Percentiles rank a stretch among this genome's conserved stretches.
Evolutionary conservation across 176 grass and related monocot species (phyloP).

Genomic region (Juncus inflexus): DNA sequence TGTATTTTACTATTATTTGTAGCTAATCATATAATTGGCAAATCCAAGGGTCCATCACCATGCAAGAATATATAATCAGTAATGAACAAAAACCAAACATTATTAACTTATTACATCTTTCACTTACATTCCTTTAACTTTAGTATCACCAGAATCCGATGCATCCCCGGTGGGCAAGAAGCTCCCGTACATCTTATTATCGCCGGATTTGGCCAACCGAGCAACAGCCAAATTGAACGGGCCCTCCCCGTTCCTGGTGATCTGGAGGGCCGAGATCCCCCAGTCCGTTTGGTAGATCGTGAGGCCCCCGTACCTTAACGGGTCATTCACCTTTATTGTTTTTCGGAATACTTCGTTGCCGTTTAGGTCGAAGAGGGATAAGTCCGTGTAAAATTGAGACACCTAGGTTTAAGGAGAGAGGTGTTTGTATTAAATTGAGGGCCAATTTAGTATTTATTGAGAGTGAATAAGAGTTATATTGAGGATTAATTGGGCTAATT

Average conservation of each 20-base stretch:
- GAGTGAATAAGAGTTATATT: too few species aligned
- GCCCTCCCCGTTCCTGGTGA: slow-evolving; percentile 86
- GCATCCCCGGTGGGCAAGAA: slow-evolving; percentile 66
- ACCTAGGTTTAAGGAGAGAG: slow-evolving; percentile 43
- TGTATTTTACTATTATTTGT: too few species aligned
- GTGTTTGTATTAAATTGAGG: neutral
- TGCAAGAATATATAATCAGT: neutral
- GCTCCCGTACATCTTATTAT: slow-evolving; percentile 80
- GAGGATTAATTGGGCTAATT: too few species aligned
- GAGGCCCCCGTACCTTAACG: slow-evolving; percentile 68
- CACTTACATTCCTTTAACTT: slow-evolving; percentile 92
- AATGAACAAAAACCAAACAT: neutral
- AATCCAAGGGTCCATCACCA: too few species aligned
- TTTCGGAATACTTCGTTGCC: slow-evolving; percentile 86
- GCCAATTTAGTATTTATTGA: too few species aligned
- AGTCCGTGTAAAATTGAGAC: slow-evolving; percentile 83
- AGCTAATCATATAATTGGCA: too few species aligned
- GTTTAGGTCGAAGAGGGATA: slow-evolving; percentile 80
- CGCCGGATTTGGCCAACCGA: slow-evolving; percentile 63
- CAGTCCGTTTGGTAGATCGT: slow-evolving; percentile 98
- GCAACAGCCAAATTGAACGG: slow-evolving; percentile 92
- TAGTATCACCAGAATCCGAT: slow-evolving; percentile 38
- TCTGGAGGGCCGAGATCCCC: slow-evolving; percentile 84
- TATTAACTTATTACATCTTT: neutral
- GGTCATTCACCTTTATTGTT: slow-evolving; percentile 94